Percentiles rank a stretch among this genome's conserved stretches.
These are phyloP conservation scores for Neocucurbitaria cava DNA, from an alignment of 2,329 filamentous ascomycete species.

Conservation along the genomic window DNA sequence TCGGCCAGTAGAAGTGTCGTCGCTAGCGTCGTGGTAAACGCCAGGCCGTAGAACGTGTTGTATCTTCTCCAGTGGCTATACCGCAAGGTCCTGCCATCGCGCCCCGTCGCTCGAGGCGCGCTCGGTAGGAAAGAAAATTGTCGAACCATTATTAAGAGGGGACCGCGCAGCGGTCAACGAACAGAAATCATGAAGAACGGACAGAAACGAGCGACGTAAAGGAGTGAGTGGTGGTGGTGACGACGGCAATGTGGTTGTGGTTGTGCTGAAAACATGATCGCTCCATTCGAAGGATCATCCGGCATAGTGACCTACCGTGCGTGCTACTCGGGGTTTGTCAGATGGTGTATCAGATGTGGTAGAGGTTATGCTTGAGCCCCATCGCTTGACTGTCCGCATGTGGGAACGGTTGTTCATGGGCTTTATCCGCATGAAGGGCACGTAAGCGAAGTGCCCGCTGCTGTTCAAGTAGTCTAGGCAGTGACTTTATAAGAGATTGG, in stretches of 20 bases:
- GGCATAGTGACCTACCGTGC: slow-evolving; percentile 12
- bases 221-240: too few relatives aligned
- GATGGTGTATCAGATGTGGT: slow-evolving; percentile 20
- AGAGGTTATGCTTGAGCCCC: slow-evolving; percentile 12
- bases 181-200: slow-evolving; percentile 9
- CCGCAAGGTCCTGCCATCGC: slow-evolving; percentile 20
- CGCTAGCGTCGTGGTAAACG: slow-evolving; percentile 31
- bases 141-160: slow-evolving; percentile 24
- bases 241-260: not conserved
- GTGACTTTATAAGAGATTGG: not conserved
- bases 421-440: slow-evolving; percentile 11
- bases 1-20: slow-evolving; percentile 25
- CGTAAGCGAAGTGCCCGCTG: slow-evolving; percentile 2
- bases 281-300: slow-evolving; percentile 1
- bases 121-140: slow-evolving; percentile 27
- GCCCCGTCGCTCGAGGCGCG: slow-evolving; percentile 11
- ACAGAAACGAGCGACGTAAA: slow-evolving; percentile 6
- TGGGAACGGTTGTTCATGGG: slow-evolving; percentile 1
- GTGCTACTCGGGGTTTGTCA: slow-evolving; percentile 11
- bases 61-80: slow-evolving; percentile 35
- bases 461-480: slow-evolving; percentile 1
- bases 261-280: not conserved
- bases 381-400: slow-evolving; percentile 5
- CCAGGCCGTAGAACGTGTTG: slow-evolving; percentile 36
- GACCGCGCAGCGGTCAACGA: slow-evolving; percentile 24